Conservation (phyloP, 139 green algal species). For the Picochlorum sp. region DNA sequence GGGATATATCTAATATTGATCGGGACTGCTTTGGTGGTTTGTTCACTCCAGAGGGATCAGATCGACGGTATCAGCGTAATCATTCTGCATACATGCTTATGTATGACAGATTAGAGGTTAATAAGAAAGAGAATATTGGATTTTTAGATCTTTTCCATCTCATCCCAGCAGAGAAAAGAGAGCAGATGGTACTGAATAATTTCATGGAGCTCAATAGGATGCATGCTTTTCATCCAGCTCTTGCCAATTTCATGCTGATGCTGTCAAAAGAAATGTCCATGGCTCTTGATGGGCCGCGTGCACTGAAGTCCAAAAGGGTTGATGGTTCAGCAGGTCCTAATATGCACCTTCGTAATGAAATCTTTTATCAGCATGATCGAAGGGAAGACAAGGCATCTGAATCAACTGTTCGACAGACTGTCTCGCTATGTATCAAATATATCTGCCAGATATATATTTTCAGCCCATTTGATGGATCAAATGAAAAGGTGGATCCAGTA, state of each 20-base stretch:
- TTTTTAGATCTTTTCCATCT: not conserved
- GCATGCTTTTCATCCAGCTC: not conserved
- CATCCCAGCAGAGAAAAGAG: not conserved
- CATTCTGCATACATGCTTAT: slow-evolving; percentile 95
- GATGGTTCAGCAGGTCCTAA: no score
- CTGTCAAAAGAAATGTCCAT: not conserved
- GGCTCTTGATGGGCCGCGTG: not conserved
- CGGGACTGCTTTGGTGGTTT: slow-evolving; percentile 76
- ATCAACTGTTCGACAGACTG: no score
- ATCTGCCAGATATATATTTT: no score
- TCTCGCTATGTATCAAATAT: no score
- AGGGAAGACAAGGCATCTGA: no score
- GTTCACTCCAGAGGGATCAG: slow-evolving; percentile 1
- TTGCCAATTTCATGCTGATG: not conserved
- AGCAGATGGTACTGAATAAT: not conserved
- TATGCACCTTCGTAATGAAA: no score
- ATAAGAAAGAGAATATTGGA: no score
- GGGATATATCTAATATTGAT: slow-evolving; percentile 64
- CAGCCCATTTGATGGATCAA: no score
- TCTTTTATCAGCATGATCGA: no score
- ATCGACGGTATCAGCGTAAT: slow-evolving; percentile 59
- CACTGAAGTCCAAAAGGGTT: slow-evolving; percentile 4
- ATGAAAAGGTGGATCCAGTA: no score
- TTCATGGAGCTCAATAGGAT: not conserved
- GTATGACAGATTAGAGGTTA: slow-evolving; percentile 59